These are phyloP conservation scores for Trichoderma aggressivum DNA, from an alignment of 2,329 filamentous ascomycete genomes.

Conservation along the genomic window DNA sequence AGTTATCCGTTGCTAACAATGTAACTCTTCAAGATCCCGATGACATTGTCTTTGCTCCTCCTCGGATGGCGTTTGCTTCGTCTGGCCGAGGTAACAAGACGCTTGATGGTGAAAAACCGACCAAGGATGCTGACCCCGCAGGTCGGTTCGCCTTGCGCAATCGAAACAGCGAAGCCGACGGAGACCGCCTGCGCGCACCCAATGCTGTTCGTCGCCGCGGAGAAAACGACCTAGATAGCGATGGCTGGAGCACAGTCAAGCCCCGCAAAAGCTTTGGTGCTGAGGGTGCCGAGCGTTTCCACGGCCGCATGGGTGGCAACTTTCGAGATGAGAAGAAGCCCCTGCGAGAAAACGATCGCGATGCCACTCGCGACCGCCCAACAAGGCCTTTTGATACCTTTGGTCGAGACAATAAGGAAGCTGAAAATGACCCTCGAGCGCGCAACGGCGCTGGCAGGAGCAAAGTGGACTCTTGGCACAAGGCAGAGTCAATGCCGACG, in stretches of 20 bases:
- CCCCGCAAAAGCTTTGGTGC: constrained; percentile 70
- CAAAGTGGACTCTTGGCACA: constrained; percentile 71
- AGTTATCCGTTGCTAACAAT: constrained; percentile 8
- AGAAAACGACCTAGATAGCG: constrained; percentile 60
- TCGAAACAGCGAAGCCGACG: constrained; percentile 50
- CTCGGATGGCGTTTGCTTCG: constrained; percentile 71
- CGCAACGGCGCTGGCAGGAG: constrained; percentile 64
- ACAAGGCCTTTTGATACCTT: constrained; percentile 51
- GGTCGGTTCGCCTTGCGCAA: constrained; percentile 59
- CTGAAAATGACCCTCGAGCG: constrained; percentile 54
- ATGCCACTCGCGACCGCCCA: constrained; percentile 46
- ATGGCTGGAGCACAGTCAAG: constrained; percentile 73
- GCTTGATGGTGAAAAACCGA: constrained; percentile 51
- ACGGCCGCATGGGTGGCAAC: constrained; percentile 59
- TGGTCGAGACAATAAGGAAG: constrained; percentile 46
- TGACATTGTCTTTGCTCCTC: constrained; percentile 81
- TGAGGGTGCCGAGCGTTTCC: constrained; percentile 69
- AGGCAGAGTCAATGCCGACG: constrained; percentile 43
- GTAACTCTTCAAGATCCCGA: constrained; percentile 55
- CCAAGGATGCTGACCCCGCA: constrained; percentile 49
- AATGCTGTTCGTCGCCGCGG: constrained; percentile 53
- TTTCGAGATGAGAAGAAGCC: constrained; percentile 43
- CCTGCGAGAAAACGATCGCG: constrained; percentile 54
- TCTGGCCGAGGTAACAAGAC: constrained; percentile 62
- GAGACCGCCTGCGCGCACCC: constrained; percentile 48